Percentiles rank a stretch among this genome's conserved stretches.
These are phyloP conservation scores for Saururus chinensis DNA, from an alignment of 164 flowering plant species.

Conservation along the genomic window DNA sequence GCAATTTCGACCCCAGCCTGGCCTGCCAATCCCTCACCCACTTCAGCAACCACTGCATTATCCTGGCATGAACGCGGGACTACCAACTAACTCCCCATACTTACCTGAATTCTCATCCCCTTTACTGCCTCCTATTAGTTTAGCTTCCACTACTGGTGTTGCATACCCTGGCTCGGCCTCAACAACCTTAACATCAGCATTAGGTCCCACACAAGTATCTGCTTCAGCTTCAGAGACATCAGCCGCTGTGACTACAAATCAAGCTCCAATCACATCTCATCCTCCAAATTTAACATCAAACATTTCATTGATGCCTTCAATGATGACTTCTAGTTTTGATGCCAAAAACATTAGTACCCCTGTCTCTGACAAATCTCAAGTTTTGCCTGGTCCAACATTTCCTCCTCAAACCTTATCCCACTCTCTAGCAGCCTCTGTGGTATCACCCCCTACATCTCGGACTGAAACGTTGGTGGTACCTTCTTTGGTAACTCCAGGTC, in stretches of 20 bases:
- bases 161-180: constrained; percentile 24
- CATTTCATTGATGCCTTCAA: constrained; percentile 31
- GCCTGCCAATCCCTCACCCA: constrained; percentile 53
- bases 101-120: constrained; percentile 35
- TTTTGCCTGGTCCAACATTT: constrained; percentile 23
- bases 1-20: constrained; percentile 61
- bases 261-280: constrained; percentile 29
- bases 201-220: constrained; percentile 37
- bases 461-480: constrained; percentile 32
- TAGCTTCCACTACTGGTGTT: constrained; percentile 20
- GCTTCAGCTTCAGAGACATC: constrained; percentile 31
- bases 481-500: constrained; percentile 61
- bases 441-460: constrained; percentile 26
- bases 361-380: constrained; percentile 27
- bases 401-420: constrained; percentile 33
- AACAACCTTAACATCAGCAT: constrained; percentile 24
- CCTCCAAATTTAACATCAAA: constrained; percentile 19
- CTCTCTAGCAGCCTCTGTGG: constrained; percentile 18
- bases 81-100: constrained; percentile 33
- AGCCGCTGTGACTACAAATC: constrained; percentile 25
- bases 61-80: constrained; percentile 35
- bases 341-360: constrained; percentile 25
- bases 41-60: constrained; percentile 74
- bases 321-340: constrained; percentile 26
- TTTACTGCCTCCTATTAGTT: constrained; percentile 26